Evolutionary conservation across 345 rosid species (phyloP).

Genomic region (Turritis glabra): DNA sequence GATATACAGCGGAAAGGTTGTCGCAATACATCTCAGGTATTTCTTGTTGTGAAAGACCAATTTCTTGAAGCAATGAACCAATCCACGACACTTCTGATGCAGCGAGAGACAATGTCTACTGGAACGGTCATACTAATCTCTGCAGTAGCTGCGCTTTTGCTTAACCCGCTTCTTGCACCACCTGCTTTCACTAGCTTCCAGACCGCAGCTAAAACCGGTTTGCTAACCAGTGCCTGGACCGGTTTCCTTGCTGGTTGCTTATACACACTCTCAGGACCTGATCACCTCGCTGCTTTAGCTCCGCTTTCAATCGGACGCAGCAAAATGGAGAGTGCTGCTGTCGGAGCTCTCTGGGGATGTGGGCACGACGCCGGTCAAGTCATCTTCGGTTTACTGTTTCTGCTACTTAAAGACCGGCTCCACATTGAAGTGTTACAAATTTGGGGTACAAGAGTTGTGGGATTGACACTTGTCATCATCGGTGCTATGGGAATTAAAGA

Average conservation of each 20-base stretch:
- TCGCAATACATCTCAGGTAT: neutral
- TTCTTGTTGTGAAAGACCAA: no score
- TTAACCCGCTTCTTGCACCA: constrained; percentile 74
- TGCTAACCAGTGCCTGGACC: constrained; percentile 85
- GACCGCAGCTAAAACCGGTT: constrained; percentile 55
- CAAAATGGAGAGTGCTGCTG: constrained; percentile 78
- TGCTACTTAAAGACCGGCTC: constrained; percentile 80
- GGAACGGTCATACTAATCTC: constrained; percentile 60
- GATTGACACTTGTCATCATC: constrained; percentile 71
- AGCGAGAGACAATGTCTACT: constrained; percentile 42
- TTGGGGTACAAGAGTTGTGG: constrained; percentile 95
- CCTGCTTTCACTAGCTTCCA: constrained; percentile 84
- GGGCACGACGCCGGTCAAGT: constrained; percentile 98
- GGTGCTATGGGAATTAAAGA: constrained; percentile 91
- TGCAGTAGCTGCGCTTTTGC: constrained; percentile 51
- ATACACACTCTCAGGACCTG: constrained; percentile 94
- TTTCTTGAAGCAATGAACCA: no score
- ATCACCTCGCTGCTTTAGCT: constrained; percentile 96
- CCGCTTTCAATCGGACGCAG: constrained; percentile 97
- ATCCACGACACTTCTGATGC: no score
- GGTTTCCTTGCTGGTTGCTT: constrained; percentile 97
- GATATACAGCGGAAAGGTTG: neutral
- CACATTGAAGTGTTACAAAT: constrained; percentile 77
- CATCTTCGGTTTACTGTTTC: constrained; percentile 78
- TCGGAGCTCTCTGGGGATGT: constrained; percentile 99